Evolutionary conservation across 78 protist genomes (phyloP).

Genomic region (Mantamonas sphyraenae): DNA sequence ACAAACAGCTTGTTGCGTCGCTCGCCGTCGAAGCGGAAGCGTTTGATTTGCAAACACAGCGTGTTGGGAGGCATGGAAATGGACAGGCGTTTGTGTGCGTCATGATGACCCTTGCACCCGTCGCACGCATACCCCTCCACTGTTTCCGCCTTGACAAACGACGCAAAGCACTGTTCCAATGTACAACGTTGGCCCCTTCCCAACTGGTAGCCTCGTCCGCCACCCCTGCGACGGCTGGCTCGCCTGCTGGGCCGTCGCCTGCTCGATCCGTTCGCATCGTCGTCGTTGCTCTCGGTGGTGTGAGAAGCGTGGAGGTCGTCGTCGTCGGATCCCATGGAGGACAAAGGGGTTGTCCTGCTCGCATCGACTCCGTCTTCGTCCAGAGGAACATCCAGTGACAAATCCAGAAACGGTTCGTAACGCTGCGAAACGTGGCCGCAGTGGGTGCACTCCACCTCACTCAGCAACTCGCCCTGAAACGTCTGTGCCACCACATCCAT

Average conservation of each 20-base stretch:
- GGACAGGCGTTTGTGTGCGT: not conserved
- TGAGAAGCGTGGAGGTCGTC: too few species aligned
- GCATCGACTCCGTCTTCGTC: not conserved
- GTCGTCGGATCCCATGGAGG: too few species aligned
- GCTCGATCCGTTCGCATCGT: too few species aligned
- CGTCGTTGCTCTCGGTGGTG: too few species aligned
- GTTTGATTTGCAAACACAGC: conserved; percentile 22
- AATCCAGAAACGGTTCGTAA: not conserved
- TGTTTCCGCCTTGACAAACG: conserved; percentile 5
- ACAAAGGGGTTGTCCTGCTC: too few species aligned
- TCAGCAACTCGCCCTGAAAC: conserved; percentile 7
- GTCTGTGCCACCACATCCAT: not conserved
- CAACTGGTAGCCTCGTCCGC: too few species aligned
- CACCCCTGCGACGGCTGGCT: too few species aligned
- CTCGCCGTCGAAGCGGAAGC: conserved; percentile 14
- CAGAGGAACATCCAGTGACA: not conserved
- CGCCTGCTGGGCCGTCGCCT: too few species aligned
- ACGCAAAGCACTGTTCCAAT: not conserved
- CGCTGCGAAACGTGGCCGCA: not conserved
- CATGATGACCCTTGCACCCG: not conserved
- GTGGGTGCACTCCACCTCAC: not conserved
- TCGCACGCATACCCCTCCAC: conserved; percentile 17
- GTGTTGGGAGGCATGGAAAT: not conserved
- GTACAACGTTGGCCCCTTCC: not conserved
- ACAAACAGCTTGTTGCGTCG: conserved; percentile 7